Evolutionary conservation across 345 rosid genomes (phyloP), one percentile per base, ranked within the genome.

Genomic region (Pseudoturritis turrita): DNA sequence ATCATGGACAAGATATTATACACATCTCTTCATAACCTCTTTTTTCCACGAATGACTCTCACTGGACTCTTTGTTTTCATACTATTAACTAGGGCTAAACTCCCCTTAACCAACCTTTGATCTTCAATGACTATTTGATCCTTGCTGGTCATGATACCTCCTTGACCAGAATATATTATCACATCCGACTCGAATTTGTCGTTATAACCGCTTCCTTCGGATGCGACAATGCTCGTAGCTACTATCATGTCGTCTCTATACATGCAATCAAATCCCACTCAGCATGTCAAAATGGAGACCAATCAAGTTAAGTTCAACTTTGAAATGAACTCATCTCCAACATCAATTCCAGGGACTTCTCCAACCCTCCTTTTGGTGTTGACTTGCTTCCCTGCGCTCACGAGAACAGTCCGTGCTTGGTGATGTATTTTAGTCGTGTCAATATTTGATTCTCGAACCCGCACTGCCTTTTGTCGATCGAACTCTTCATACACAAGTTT

Each of bases 241-340:
- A 91, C 13, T 25, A 11, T 45, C 29, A 61, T 11, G 74, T 14
- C 44, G 18, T 71, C 83, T 57, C 71, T 82, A 12, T 80, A 77
- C 57, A 82, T 15, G 81, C 61, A 91, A 80, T 89, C 97, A 44
- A 94, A n/a, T 94, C 71, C 98, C 96, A 40, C 84, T 81, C 66
- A 81, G 86, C 26, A 68, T 72, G 31, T n/a, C 77, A 13, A 84
- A 91, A 77, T 94, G 98, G 22, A 91, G 89, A 67, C 96, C 95
- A 55, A 94, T 71, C 21, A 91, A 70, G 69, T 75, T 81, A 31
- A 94, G 92, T 81, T 88, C 95, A 4, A 82, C 62, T 49, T 91
- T 82, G 56, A 79, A 91, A 17, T 83, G 96, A 77, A 91, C 89
- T 65, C 85, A 63, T 91, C 97, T 49, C 98, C 98, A 62, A 87